Conservation (phyloP, 176 grass and related monocot genomes). For the Rhipidocladum racemiflorum region DNA sequence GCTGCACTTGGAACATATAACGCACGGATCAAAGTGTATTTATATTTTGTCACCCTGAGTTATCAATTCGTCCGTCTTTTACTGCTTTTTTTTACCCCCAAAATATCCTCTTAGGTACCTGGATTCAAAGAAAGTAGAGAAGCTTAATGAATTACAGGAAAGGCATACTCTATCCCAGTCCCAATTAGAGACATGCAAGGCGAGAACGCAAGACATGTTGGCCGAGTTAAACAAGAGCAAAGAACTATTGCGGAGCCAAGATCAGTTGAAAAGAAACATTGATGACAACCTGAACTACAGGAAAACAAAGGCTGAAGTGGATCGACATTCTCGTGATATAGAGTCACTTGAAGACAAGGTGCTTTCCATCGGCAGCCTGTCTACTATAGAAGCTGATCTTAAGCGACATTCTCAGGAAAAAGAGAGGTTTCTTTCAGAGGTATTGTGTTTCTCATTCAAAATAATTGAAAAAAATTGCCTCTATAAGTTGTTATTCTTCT, state of each 20-base stretch:
- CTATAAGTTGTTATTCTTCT: background rate
- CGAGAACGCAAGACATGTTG: conserved; percentile 48
- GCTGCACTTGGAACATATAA: conserved; percentile 57
- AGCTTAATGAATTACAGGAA: conserved; percentile 66
- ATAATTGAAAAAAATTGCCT: background rate
- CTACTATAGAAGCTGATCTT: conserved; percentile 73
- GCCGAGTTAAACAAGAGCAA: conserved; percentile 76
- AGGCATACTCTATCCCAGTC: conserved; percentile 40
- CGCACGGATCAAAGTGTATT: conserved; percentile 67
- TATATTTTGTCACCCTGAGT: background rate
- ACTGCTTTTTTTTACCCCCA: background rate
- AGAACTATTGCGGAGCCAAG: conserved; percentile 71
- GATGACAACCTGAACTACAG: conserved; percentile 96
- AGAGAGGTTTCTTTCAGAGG: conserved; percentile 90
- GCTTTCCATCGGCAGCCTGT: conserved; percentile 71
- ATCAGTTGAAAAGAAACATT: conserved; percentile 92
- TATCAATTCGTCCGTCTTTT: conserved; percentile 14
- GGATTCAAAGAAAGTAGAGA: conserved; percentile 70
- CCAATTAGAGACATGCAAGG: conserved; percentile 51
- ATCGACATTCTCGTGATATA: conserved; percentile 72
- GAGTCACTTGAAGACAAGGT: conserved; percentile 69
- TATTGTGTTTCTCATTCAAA: conserved; percentile 31
- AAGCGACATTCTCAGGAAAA: conserved; percentile 82
- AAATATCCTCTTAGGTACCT: conserved; percentile 58
- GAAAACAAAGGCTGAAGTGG: conserved; percentile 84